Conservation (phyloP, 78 protist genomes). For the Carpediemonas membranifera region DNA sequence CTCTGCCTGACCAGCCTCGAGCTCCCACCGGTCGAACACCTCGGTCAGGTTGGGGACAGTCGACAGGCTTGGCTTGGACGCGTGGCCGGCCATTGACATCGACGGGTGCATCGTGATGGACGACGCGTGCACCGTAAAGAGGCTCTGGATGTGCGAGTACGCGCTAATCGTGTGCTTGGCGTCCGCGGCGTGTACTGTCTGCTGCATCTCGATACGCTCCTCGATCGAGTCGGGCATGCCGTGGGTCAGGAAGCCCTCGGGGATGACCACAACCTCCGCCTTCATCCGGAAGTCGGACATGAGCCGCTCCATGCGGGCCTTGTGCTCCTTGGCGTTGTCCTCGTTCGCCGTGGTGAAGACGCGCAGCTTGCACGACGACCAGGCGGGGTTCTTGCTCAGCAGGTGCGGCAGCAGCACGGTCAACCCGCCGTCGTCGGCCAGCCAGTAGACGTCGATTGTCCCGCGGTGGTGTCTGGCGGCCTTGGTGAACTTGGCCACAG, state of each 20-base stretch:
- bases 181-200: too few relatives aligned
- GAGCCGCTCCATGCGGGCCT: background rate
- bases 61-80: too few relatives aligned
- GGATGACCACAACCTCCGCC: background rate
- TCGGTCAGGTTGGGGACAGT: too few relatives aligned
- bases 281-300: background rate
- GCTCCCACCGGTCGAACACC: too few relatives aligned
- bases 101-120: background rate
- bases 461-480: background rate
- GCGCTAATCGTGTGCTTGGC: background rate
- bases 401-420: slow-evolving; percentile 20
- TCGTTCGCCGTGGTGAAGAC: too few relatives aligned
- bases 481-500: background rate
- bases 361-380: background rate
- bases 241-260: too few relatives aligned
- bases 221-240: too few relatives aligned
- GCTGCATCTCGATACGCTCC: too few relatives aligned
- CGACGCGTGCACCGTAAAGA: too few relatives aligned
- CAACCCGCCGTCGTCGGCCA: slow-evolving; percentile 29
- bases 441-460: slow-evolving; percentile 26
- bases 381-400: slow-evolving; percentile 1
- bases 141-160: too few relatives aligned
- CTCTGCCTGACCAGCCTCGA: too few relatives aligned
- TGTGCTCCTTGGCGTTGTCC: background rate
- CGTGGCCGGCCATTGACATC: too few relatives aligned